Base-by-base conservation (phyloP, 176 grass and related monocot species). In the Pontederia paniculata region DNA sequence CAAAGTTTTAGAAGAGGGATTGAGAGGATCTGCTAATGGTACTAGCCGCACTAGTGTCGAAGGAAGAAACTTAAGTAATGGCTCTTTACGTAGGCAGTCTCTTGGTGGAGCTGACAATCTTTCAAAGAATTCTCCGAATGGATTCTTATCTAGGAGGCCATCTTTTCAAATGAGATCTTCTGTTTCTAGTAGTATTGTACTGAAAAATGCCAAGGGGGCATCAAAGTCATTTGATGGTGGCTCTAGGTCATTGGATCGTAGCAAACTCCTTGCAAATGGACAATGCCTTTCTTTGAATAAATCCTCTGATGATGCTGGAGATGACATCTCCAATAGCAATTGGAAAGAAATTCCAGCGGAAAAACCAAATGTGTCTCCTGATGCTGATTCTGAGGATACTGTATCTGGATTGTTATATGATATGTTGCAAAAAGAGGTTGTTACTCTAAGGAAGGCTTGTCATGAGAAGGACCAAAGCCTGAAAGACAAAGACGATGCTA, bases 141-240 rank as follows among this genome's bases (percentile, higher is more conserved):
- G 87, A 28, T 60, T 84, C 52, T 84, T 98, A 50, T 54, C 80
- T 45, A 98, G 70, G 77, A 82, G 87, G 80, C 83, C 87, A 62
- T 98, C 86, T 69, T 98, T 98, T 76, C 77, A 98, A 74, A 81
- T 79, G 74, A 88, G 83, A 80, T 91, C 94, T 25, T 91, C 93
- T 66, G 77, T 93, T 76, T 88, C 83, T 21, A 83, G 76, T 63
- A 93, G 83, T 56, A 79, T 82, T 60, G 84, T 93, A 42, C 76
- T 98, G 50, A 98, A 98, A 57, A 83, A 93, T 21, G 87, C 87
- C 49, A 98, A 98, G 75, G 94, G 94, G 55, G 90, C 86, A 55
- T 98, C 94, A 14, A 98, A 88, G 74, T 98, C 94, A 55, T 98
- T 98, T 84, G 94, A 91, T 82, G 94, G 94, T 44, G 94, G 94